phyloP scores from a whole-genome alignment of 306 rosid species.

The Vicia villosa region DNA sequence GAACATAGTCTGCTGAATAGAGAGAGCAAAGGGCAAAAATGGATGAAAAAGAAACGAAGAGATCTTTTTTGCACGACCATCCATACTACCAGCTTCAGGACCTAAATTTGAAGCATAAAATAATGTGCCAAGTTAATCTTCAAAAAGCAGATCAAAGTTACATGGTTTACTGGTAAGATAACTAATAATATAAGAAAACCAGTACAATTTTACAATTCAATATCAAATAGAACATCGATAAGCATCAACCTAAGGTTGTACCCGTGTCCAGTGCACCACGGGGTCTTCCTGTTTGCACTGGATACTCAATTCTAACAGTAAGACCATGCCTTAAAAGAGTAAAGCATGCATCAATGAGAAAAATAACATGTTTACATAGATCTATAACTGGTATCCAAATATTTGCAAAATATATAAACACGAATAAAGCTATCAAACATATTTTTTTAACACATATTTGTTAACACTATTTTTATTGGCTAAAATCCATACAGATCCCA shows the following conservation, averaged over 20 bases:
- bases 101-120: conserved; percentile 51
- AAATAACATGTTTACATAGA: not conserved
- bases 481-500: no score
- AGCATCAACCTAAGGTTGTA: not conserved
- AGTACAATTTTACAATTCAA: not conserved
- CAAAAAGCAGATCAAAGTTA: conserved; percentile 24
- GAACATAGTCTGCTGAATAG: conserved; percentile 77
- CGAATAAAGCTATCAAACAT: no score
- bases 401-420: not conserved
- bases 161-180: not conserved
- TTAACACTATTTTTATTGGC: no score
- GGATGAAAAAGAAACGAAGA: conserved; percentile 92
- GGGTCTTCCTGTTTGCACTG: no score
- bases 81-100: conserved; percentile 84
- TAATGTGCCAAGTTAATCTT: not conserved
- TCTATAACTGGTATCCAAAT: not conserved
- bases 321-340: not conserved
- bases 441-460: no score
- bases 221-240: not conserved
- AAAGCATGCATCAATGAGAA: not conserved
- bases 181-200: conserved; percentile 24
- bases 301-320: not conserved
- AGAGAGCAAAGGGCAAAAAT: conserved; percentile 81
- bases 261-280: not conserved
- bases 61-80: conserved; percentile 76